Evolutionary conservation across 1,284 basidiomycete genomes (phyloP).

Genomic region (Vanrija sp.): DNA sequence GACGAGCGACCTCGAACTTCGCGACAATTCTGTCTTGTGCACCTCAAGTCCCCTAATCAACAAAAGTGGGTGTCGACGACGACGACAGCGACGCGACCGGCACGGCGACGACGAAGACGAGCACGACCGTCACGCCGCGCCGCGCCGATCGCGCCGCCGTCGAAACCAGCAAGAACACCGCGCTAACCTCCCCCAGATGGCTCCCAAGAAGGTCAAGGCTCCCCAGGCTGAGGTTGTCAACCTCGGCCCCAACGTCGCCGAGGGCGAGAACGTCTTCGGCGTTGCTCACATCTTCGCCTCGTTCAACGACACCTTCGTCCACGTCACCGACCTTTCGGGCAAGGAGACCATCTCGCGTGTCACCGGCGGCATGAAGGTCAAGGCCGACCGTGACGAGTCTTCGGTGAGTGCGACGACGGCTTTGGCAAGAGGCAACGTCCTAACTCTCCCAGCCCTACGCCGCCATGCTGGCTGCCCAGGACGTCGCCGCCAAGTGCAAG

Average conservation of each 20-base stretch:
- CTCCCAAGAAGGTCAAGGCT: slow-evolving; percentile 52
- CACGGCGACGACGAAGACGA: background rate
- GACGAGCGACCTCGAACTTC: too few relatives aligned
- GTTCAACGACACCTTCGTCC: slow-evolving; percentile 99
- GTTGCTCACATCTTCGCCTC: slow-evolving; percentile 96
- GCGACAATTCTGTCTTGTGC: background rate
- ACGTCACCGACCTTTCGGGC: slow-evolving; percentile 97
- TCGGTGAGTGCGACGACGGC: slow-evolving; percentile 53
- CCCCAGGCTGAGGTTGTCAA: slow-evolving; percentile 74
- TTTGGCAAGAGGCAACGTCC: slow-evolving; percentile 3
- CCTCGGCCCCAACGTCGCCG: slow-evolving; percentile 88
- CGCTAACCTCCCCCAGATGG: slow-evolving; percentile 18
- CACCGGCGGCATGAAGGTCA: slow-evolving; percentile 99
- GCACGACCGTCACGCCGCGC: too few relatives aligned
- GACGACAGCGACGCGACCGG: background rate
- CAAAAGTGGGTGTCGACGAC: background rate
- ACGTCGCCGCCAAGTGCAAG: slow-evolving; percentile 92
- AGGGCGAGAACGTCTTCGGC: slow-evolving; percentile 92
- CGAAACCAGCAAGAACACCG: background rate
- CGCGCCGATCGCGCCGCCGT: too few relatives aligned
- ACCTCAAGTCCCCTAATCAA: background rate
- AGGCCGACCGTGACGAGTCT: slow-evolving; percentile 99
- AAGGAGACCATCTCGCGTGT: slow-evolving; percentile 99
- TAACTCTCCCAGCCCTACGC: slow-evolving; percentile 64
- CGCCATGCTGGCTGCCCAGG: slow-evolving; percentile 98